phyloP scores from a whole-genome alignment of 2,329 filamentous ascomycete species.

The Diatrype stigma region DNA sequence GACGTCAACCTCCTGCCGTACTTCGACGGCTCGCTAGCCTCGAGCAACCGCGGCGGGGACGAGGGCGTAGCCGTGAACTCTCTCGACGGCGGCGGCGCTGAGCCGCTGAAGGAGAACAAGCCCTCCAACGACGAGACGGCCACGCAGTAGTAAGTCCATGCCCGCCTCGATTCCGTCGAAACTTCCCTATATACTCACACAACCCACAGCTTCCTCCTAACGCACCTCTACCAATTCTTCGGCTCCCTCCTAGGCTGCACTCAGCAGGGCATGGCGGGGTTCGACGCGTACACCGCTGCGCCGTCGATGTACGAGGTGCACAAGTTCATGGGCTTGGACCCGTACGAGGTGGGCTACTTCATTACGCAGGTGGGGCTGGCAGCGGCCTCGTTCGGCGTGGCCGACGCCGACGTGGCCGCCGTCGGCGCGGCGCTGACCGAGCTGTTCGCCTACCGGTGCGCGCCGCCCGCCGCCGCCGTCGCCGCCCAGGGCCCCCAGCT shows the following conservation, averaged over 20 bases:
- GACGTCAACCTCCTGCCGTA: conserved; percentile 56
- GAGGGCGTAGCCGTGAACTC: conserved; percentile 52
- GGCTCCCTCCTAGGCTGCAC: conserved; percentile 54
- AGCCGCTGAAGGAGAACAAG: conserved; percentile 51
- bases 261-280: conserved; percentile 43
- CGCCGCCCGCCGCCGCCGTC: conserved; percentile 40
- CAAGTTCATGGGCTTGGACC: conserved; percentile 56
- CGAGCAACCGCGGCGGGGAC: conserved; percentile 46
- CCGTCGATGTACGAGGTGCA: conserved; percentile 49
- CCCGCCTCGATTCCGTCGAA: neutral
- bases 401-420: conserved; percentile 43
- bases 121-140: conserved; percentile 46
- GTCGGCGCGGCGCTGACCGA: conserved; percentile 46
- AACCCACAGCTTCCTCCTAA: conserved; percentile 46
- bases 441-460: conserved; percentile 50
- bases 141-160: conserved; percentile 53
- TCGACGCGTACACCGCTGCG: conserved; percentile 43
- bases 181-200: conserved; percentile 1
- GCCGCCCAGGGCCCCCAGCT: conserved; percentile 40
- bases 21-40: conserved; percentile 52
- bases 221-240: conserved; percentile 60
- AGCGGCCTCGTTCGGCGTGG: conserved; percentile 55
- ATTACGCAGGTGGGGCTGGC: conserved; percentile 54
- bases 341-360: conserved; percentile 53
- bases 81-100: conserved; percentile 55